A percentile compares a stretch with the other conserved stretches of the same genome.
Evolutionary conservation across 257 asterid genomes (phyloP).

Genomic region (Cynanchum wilfordii): DNA sequence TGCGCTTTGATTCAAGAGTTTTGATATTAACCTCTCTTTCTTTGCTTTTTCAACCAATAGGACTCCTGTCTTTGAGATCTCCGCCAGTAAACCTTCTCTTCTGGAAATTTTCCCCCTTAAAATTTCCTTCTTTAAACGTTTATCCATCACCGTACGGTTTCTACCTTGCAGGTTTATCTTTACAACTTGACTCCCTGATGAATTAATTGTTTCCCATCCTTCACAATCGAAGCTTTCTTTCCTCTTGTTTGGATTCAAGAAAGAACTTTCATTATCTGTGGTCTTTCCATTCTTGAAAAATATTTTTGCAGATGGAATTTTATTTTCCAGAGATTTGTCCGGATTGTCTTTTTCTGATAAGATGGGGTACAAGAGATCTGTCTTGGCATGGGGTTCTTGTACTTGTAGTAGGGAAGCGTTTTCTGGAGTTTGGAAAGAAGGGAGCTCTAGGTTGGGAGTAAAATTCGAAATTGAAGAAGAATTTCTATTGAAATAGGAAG

Average conservation of each 20-base stretch:
- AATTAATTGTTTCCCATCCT: neutral
- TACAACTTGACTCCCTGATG: neutral
- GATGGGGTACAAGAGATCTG: conserved; percentile 28
- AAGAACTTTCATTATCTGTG: conserved; percentile 11
- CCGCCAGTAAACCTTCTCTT: conserved; percentile 17
- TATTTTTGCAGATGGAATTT: neutral
- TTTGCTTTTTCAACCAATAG: conserved; percentile 23
- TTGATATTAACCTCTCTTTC: conserved; percentile 16
- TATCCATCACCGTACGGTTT: neutral
- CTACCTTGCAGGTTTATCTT: neutral
- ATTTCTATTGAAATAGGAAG: neutral
- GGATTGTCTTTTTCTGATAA: conserved; percentile 11
- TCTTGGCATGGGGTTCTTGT: conserved; percentile 35
- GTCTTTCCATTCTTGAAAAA: neutral
- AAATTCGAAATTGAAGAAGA: conserved; percentile 7
- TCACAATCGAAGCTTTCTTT: conserved; percentile 6
- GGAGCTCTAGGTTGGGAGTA: conserved; percentile 17
- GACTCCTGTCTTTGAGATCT: conserved; percentile 22
- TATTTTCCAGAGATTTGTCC: neutral
- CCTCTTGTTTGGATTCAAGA: conserved; percentile 8
- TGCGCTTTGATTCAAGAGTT: conserved; percentile 18
- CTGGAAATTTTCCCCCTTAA: conserved; percentile 12
- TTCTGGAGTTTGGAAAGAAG: conserved; percentile 34
- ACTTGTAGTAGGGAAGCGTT: conserved; percentile 15
- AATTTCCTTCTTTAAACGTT: conserved; percentile 9